These are phyloP conservation scores for Solanum hybrid DNA, from an alignment of 305 asterid species.

Conservation along the genomic window DNA sequence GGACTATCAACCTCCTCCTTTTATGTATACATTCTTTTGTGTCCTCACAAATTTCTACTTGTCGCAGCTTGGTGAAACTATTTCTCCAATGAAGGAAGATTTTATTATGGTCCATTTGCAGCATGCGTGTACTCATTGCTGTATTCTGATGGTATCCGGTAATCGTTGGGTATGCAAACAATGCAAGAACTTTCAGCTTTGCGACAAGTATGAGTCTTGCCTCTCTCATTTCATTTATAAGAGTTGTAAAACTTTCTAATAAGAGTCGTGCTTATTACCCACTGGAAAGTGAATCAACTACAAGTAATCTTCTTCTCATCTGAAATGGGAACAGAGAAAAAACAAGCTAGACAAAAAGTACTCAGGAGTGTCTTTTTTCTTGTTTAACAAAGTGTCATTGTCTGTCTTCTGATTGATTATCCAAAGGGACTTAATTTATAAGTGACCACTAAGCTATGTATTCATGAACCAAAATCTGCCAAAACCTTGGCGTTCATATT, in stretches of 20 bases:
- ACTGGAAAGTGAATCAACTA: background rate
- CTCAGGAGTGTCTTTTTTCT: background rate
- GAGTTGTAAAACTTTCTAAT: background rate
- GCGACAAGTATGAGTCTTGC: slow-evolving; percentile 53
- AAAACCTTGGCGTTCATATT: background rate
- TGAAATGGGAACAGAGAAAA: background rate
- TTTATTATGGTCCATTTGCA: slow-evolving; percentile 98
- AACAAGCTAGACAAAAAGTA: background rate
- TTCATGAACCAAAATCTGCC: background rate
- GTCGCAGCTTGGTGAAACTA: slow-evolving; percentile 91
- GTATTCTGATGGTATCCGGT: slow-evolving; percentile 85
- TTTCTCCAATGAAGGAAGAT: slow-evolving; percentile 93
- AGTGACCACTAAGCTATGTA: background rate
- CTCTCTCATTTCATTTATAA: slow-evolving; percentile 4
- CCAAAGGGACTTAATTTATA: background rate
- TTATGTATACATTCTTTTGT: background rate
- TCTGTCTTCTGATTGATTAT: background rate
- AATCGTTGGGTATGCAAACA: slow-evolving; percentile 81
- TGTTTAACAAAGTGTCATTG: background rate
- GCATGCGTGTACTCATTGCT: slow-evolving; percentile 82
- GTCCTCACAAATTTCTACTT: background rate
- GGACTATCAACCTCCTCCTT: background rate
- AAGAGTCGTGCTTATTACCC: background rate
- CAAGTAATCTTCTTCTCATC: background rate
- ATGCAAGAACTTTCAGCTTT: slow-evolving; percentile 83